Percentiles rank a stretch among this genome's conserved stretches.
Conservation (phyloP, 805 yeast species). For the Cephaloascus albidus region DNA sequence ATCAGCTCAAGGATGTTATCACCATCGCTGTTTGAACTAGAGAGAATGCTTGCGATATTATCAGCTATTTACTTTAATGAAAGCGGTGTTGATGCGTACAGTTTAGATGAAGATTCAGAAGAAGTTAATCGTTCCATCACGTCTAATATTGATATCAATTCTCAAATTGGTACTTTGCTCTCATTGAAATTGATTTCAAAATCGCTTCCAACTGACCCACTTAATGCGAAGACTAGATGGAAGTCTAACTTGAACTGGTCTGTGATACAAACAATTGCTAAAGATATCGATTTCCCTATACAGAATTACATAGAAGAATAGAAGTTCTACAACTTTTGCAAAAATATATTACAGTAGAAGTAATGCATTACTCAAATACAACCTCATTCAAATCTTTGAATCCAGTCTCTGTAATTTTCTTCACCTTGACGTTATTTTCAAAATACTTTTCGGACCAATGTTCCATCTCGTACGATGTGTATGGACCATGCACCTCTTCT, state of each 20-base stretch:
- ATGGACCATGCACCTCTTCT: slow-evolving; percentile 37
- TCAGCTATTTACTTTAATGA: slow-evolving; percentile 53
- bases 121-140: slow-evolving; percentile 19
- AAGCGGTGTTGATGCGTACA: slow-evolving; percentile 17
- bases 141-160: slow-evolving; percentile 39
- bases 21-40: slow-evolving; percentile 70
- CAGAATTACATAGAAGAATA: slow-evolving; percentile 45
- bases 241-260: slow-evolving; percentile 68
- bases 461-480: slow-evolving; percentile 42
- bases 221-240: slow-evolving; percentile 70
- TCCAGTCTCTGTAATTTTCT: background rate
- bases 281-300: slow-evolving; percentile 57
- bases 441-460: slow-evolving; percentile 45
- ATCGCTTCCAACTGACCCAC: slow-evolving; percentile 37
- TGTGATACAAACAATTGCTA: slow-evolving; percentile 48
- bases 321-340: too few species aligned
- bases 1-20: slow-evolving; percentile 54
- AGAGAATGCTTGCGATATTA: slow-evolving; percentile 70
- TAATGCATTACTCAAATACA: background rate
- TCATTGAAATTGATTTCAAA: slow-evolving; percentile 41
- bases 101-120: slow-evolving; percentile 23
- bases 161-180: slow-evolving; percentile 50
- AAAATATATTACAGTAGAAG: background rate
- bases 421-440: slow-evolving; percentile 32
- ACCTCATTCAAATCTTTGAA: too few species aligned